A percentile compares a stretch with the other conserved stretches of the same genome.
These are phyloP conservation scores for Xylaria telfairii DNA, from an alignment of 495 filamentous ascomycete genomes.

Conservation along the genomic window DNA sequence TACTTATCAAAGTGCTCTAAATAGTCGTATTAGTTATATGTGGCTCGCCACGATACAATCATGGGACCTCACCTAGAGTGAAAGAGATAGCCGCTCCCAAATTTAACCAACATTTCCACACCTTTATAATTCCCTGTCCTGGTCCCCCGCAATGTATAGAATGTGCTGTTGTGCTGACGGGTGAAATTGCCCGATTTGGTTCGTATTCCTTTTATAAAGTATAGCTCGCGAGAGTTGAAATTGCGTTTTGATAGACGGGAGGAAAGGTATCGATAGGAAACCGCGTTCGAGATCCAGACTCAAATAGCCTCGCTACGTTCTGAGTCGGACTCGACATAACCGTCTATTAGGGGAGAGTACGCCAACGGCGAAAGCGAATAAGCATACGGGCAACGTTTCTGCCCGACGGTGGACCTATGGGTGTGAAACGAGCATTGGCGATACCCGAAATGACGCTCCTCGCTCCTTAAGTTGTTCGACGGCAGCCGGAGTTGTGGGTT, in stretches of 20 bases:
- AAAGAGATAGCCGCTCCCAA: neutral
- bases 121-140: neutral
- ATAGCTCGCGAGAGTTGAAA: neutral
- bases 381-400: constrained; percentile 49
- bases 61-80: neutral
- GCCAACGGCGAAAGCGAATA: constrained; percentile 27
- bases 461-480: constrained; percentile 50
- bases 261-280: constrained; percentile 15
- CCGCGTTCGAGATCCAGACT: constrained; percentile 27
- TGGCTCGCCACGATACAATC: neutral
- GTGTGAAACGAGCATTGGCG: constrained; percentile 57
- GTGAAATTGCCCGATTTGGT: neutral
- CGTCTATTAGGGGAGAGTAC: constrained; percentile 29
- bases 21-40: neutral
- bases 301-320: constrained; percentile 31
- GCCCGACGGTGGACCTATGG: constrained; percentile 50
- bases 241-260: neutral
- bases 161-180: neutral
- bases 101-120: neutral
- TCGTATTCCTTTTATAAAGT: neutral
- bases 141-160: neutral
- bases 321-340: constrained; percentile 34
- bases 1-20: neutral
- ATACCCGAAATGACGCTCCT: constrained; percentile 56
- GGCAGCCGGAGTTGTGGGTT: constrained; percentile 56